Evolutionary conservation across 75 land plant species (phyloP).

Genomic region (Pinus tabuliformis): DNA sequence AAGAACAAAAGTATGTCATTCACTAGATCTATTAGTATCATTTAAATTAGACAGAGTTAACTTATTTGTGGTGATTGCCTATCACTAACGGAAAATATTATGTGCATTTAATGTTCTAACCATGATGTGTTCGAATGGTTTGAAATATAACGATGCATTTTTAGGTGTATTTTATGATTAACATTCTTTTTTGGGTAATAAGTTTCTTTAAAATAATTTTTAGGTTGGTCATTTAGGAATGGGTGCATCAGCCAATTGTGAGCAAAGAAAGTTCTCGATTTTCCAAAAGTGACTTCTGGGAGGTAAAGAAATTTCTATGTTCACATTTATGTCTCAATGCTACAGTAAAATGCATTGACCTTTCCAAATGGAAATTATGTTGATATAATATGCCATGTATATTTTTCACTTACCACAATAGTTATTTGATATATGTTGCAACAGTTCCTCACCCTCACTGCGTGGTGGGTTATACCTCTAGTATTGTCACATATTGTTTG

Average conservation of each 20-base stretch:
- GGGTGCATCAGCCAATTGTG: too few species aligned
- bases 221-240: too few species aligned
- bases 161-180: not conserved
- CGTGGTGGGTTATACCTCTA: constrained; percentile 87
- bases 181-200: not conserved
- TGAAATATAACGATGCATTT: not conserved
- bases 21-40: not conserved
- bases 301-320: constrained; percentile 20
- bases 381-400: not conserved
- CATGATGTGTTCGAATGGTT: not conserved
- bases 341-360: not conserved
- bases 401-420: not conserved
- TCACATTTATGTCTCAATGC: not conserved
- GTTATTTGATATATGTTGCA: not conserved
- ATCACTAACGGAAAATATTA: not conserved
- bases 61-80: not conserved
- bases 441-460: constrained; percentile 59
- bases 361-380: not conserved
- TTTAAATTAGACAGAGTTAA: not conserved
- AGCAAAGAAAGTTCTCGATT: too few species aligned
- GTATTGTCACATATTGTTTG: constrained; percentile 88
- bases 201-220: constrained; percentile 18
- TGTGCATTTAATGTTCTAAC: not conserved
- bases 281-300: too few species aligned
- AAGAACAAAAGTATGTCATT: not conserved